A percentile compares a stretch with the other conserved stretches of the same genome.
These are phyloP conservation scores for Ganoderma leucocontextum DNA, from an alignment of 1,284 basidiomycete species.

Conservation along the genomic window DNA sequence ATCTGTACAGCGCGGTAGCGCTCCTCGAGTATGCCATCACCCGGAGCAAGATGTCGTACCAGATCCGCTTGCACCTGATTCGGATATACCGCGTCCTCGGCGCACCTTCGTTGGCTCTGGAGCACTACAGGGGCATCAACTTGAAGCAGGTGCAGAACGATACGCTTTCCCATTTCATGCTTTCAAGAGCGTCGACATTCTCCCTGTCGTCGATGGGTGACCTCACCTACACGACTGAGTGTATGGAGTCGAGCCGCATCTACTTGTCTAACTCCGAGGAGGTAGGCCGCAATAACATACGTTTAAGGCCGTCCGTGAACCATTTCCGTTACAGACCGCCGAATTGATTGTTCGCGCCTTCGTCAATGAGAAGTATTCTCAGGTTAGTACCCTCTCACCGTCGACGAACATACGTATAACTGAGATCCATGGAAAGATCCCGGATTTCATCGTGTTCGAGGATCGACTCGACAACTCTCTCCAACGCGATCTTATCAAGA, in stretches of 20 bases:
- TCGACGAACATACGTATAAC: background rate
- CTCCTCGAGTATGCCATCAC: constrained; percentile 76
- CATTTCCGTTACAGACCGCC: constrained; percentile 60
- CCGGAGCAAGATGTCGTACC: constrained; percentile 82
- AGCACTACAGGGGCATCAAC: constrained; percentile 79
- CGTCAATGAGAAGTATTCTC: constrained; percentile 79
- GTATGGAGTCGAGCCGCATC: constrained; percentile 79
- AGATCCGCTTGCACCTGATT: constrained; percentile 77
- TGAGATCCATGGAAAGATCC: constrained; percentile 57
- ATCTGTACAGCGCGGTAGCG: constrained; percentile 68
- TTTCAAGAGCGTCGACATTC: constrained; percentile 83
- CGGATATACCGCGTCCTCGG: constrained; percentile 83
- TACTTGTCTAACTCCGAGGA: constrained; percentile 81
- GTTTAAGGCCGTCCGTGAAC: too few species aligned
- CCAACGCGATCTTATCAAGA: constrained; percentile 78
- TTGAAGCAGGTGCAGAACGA: constrained; percentile 88
- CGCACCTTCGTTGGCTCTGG: constrained; percentile 73
- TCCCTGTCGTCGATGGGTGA: constrained; percentile 77
- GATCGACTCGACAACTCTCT: constrained; percentile 82
- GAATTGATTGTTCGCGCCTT: constrained; percentile 84
- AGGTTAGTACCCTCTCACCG: constrained; percentile 58
- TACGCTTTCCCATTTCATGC: constrained; percentile 82
- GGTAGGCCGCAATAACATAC: constrained; percentile 45
- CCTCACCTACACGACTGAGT: constrained; percentile 74
- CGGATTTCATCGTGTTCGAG: constrained; percentile 83